Evolutionary conservation across 140 eudicot species (phyloP).

Genomic region (Flaveria floridana): DNA sequence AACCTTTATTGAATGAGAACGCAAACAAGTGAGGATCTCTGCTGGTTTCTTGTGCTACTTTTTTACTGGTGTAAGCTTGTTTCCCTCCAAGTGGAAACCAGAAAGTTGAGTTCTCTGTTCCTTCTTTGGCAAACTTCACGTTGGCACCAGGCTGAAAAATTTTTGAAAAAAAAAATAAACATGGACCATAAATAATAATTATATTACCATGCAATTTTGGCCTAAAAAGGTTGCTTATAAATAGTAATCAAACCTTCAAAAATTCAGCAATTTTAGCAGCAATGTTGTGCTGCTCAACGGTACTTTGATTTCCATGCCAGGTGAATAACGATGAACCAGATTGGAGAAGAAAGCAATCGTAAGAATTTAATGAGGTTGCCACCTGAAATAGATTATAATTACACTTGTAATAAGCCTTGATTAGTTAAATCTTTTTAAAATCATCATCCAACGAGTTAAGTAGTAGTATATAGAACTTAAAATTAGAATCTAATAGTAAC

Average conservation of each 20-base stretch:
- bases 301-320: conserved; percentile 92
- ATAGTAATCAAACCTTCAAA: conserved; percentile 56
- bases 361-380: conserved; percentile 75
- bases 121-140: conserved; percentile 85
- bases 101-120: conserved; percentile 92
- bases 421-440: background rate
- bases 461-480: background rate
- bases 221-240: conserved; percentile 8
- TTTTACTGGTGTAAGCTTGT: conserved; percentile 80
- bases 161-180: background rate
- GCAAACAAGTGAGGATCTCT: conserved; percentile 91
- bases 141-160: conserved; percentile 69
- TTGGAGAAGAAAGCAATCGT: conserved; percentile 89
- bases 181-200: background rate
- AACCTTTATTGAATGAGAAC: conserved; percentile 65
- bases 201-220: background rate
- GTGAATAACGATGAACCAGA: conserved; percentile 76
- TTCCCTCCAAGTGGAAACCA: conserved; percentile 98
- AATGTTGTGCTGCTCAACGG: conserved; percentile 77
- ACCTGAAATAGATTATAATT: conserved; percentile 47
- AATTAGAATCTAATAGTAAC: background rate
- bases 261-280: conserved; percentile 86
- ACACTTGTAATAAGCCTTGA: background rate
- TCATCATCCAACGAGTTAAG: background rate
- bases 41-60: conserved; percentile 53